Evolutionary conservation across 2,329 filamentous ascomycete genomes (phyloP).

Genomic region (Aureobasidium subglaciale): DNA sequence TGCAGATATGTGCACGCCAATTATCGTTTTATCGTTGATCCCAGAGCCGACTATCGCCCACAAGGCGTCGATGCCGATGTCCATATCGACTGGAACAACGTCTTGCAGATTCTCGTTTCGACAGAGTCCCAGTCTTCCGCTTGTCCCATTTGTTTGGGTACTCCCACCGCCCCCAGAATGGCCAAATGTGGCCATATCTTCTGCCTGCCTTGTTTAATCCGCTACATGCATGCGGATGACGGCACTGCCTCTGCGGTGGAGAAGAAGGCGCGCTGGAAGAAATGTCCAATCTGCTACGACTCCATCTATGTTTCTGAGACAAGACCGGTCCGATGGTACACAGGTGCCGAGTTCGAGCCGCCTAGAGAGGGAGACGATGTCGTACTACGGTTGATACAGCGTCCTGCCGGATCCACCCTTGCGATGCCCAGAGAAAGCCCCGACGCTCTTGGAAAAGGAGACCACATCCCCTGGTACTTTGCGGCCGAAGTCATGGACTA

Average conservation of each 20-base stretch:
- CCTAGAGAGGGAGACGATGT: constrained; percentile 83
- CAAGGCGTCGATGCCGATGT: constrained; percentile 83
- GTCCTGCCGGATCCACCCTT: constrained; percentile 72
- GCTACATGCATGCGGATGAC: constrained; percentile 85
- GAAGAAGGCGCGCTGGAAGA: constrained; percentile 77
- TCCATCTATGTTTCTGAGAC: constrained; percentile 87
- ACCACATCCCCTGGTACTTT: constrained; percentile 91
- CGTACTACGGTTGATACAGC: constrained; percentile 76
- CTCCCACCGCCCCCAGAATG: constrained; percentile 91
- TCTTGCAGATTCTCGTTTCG: constrained; percentile 87
- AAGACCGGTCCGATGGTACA: constrained; percentile 82
- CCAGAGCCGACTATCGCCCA: constrained; percentile 67
- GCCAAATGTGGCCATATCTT: constrained; percentile 96
- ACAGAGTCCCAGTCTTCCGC: constrained; percentile 79
- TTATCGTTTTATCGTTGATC: constrained; percentile 91
- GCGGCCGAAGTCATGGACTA: constrained; percentile 92
- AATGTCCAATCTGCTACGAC: constrained; percentile 94
- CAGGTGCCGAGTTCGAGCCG: constrained; percentile 74
- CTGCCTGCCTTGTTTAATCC: constrained; percentile 84
- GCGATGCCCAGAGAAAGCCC: constrained; percentile 78
- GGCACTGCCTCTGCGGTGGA: constrained; percentile 54
- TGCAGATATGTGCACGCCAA: constrained; percentile 83
- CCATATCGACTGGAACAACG: constrained; percentile 81
- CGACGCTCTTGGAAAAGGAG: constrained; percentile 59
- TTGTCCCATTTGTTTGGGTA: constrained; percentile 91